Percentiles rank a stretch among this genome's conserved stretches.
phyloP scores from a whole-genome alignment of 768 basidiomycete species.

The Boletus vermiculosoides region DNA sequence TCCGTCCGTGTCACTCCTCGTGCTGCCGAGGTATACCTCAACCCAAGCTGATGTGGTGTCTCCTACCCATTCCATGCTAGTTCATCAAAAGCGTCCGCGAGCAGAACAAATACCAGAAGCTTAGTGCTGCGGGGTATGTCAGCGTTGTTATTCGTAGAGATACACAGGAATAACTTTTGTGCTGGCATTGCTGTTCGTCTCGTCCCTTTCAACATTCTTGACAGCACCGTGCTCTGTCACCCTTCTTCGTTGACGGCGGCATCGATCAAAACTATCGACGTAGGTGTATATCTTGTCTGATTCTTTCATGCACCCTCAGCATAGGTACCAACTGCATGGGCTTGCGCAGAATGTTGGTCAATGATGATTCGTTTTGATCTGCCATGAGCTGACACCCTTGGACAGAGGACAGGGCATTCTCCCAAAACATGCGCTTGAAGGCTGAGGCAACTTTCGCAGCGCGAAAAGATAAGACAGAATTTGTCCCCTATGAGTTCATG shows the following conservation, averaged over 20 bases:
- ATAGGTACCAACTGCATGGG: conserved; percentile 33
- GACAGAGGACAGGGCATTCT: conserved; percentile 36
- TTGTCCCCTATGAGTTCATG: conserved; percentile 36
- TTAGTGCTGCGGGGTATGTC: conserved; percentile 44
- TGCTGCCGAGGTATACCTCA: conserved; percentile 20
- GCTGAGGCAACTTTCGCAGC: conserved; percentile 33
- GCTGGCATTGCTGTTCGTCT: conserved; percentile 31
- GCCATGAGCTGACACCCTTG: background rate
- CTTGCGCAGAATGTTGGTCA: conserved; percentile 37
- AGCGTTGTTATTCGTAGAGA: background rate
- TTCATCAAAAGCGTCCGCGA: conserved; percentile 38
- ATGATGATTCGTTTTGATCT: background rate
- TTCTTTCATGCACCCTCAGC: background rate
- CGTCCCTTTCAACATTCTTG: conserved; percentile 32
- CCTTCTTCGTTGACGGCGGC: conserved; percentile 34
- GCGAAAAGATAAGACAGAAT: conserved; percentile 28
- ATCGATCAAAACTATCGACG: conserved; percentile 37
- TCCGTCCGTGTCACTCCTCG: conserved; percentile 28
- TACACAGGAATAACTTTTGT: conserved; percentile 29
- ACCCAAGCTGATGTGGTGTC: background rate
- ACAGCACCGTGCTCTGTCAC: conserved; percentile 42
- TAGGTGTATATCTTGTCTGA: background rate
- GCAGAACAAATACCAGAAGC: conserved; percentile 38
- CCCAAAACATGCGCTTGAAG: conserved; percentile 22
- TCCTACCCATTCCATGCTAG: conserved; percentile 14